Conservation (phyloP, 352 stramenopile species). For the Chrysophaeum taylorii region DNA sequence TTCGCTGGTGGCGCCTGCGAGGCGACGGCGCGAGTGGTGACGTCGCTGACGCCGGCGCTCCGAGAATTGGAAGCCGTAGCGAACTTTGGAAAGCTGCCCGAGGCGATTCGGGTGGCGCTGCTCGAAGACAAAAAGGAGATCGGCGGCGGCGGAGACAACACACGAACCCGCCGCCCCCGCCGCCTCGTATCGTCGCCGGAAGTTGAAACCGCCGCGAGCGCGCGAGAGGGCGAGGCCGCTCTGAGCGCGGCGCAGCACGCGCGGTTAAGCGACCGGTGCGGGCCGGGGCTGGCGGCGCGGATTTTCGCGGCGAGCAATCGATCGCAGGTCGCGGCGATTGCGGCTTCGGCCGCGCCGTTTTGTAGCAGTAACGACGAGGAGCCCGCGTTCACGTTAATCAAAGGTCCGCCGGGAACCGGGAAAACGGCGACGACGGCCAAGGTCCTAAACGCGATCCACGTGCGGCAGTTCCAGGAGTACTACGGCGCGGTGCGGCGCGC, state of each 20-base stretch:
- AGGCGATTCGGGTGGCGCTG: neutral
- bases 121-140: neutral
- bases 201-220: no score
- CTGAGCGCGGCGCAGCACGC: no score
- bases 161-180: neutral
- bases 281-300: neutral
- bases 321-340: neutral
- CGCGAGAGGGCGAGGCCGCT: no score
- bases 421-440: neutral
- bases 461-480: neutral
- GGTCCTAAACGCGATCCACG: neutral
- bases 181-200: no score
- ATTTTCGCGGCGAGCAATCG: neutral
- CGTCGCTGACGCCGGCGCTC: neutral
- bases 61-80: neutral
- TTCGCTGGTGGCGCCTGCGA: neutral
- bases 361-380: neutral
- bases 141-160: neutral
- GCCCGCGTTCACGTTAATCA: neutral
- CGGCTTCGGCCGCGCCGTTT: neutral
- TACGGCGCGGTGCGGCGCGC: neutral
- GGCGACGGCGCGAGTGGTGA: neutral
- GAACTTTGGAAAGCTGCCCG: neutral
- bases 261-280: neutral
- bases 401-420: neutral